phyloP scores from a whole-genome alignment of 768 basidiomycete genomes.

The Epithele typhae region DNA sequence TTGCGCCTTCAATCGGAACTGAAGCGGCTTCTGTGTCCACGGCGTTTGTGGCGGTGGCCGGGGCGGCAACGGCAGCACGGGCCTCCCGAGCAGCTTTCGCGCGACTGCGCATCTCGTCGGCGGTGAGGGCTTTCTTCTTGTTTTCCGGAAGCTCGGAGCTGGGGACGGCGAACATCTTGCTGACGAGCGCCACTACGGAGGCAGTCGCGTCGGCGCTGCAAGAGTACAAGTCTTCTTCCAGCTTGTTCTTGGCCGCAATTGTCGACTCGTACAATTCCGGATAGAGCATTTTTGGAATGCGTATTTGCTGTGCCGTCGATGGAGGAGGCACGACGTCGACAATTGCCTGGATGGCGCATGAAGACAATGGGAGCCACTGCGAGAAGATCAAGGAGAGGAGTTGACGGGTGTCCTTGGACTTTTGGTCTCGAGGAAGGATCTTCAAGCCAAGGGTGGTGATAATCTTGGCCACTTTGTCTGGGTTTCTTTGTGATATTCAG shows the following conservation, averaged over 20 bases:
- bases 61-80: slow-evolving; percentile 14
- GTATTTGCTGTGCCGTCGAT: slow-evolving; percentile 67
- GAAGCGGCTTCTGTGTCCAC: slow-evolving; percentile 1
- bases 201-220: slow-evolving; percentile 58
- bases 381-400: slow-evolving; percentile 85
- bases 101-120: slow-evolving; percentile 75
- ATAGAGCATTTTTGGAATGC: slow-evolving; percentile 90
- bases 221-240: slow-evolving; percentile 80
- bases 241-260: slow-evolving; percentile 62
- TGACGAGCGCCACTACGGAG: slow-evolving; percentile 80
- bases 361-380: slow-evolving; percentile 95
- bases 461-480: slow-evolving; percentile 87
- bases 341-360: slow-evolving; percentile 84
- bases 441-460: slow-evolving; percentile 77
- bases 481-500: slow-evolving; percentile 41
- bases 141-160: slow-evolving; percentile 79
- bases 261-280: slow-evolving; percentile 64
- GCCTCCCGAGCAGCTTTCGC: slow-evolving; percentile 52
- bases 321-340: slow-evolving; percentile 96
- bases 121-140: slow-evolving; percentile 69
- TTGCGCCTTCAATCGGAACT: slow-evolving; percentile 14
- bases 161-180: slow-evolving; percentile 98
- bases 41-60: slow-evolving; percentile 2
- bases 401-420: slow-evolving; percentile 83
- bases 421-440: slow-evolving; percentile 83